phyloP scores from a whole-genome alignment of 1,139 yeast genomes.

The Hemisphaericaspora lyxosophila region DNA sequence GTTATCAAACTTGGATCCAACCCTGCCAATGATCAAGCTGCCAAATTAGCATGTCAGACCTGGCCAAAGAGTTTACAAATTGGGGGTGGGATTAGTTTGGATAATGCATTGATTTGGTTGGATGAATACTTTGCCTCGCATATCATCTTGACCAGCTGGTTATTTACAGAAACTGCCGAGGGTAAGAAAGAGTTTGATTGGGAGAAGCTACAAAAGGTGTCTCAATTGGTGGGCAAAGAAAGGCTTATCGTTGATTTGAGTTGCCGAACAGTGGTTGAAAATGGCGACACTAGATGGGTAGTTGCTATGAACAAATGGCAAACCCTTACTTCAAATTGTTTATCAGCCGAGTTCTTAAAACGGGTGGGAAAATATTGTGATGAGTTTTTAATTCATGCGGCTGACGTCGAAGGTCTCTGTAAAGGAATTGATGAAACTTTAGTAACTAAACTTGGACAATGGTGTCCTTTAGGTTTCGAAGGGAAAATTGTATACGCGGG shows the following conservation, averaged over 20 bases:
- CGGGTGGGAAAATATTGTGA: constrained; percentile 64
- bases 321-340: constrained; percentile 66
- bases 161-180: constrained; percentile 55
- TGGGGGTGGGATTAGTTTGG: constrained; percentile 85
- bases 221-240: constrained; percentile 57
- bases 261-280: constrained; percentile 55
- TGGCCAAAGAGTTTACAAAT: constrained; percentile 81
- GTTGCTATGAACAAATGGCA: constrained; percentile 99
- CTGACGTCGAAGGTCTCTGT: constrained; percentile 96
- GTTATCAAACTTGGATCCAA: constrained; percentile 85
- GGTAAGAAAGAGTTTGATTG: constrained; percentile 49
- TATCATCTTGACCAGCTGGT: constrained; percentile 90
- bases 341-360: constrained; percentile 54
- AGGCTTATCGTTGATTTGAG: constrained; percentile 87
- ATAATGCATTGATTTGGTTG: constrained; percentile 77
- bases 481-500: constrained; percentile 93
- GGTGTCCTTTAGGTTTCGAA: constrained; percentile 61
- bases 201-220: constrained; percentile 51
- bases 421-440: constrained; percentile 83
- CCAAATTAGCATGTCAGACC: constrained; percentile 64
- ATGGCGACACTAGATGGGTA: constrained; percentile 57
- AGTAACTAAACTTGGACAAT: constrained; percentile 68
- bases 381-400: constrained; percentile 93
- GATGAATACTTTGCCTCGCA: constrained; percentile 63
- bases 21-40: constrained; percentile 78